phyloP scores from a whole-genome alignment of 768 basidiomycete species.

The Gymnopilus junonius region DNA sequence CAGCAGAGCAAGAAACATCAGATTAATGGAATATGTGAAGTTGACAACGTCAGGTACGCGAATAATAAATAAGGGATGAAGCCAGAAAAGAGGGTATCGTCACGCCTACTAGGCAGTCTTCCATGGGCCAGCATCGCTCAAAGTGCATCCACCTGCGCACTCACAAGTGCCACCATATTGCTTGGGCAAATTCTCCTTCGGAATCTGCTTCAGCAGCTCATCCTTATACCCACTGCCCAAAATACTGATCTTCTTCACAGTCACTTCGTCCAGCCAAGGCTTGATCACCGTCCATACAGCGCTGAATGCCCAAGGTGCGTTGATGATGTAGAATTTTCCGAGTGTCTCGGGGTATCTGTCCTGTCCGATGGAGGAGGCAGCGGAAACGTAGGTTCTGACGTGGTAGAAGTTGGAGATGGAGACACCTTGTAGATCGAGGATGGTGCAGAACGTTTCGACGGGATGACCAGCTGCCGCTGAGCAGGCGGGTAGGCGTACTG shows the following conservation, averaged over 20 bases:
- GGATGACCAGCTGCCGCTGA: slow-evolving; percentile 75
- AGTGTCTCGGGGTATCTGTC: slow-evolving; percentile 92
- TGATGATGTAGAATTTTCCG: slow-evolving; percentile 99
- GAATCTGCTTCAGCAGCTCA: slow-evolving; percentile 81
- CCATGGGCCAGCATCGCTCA: slow-evolving; percentile 95
- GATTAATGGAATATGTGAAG: background rate
- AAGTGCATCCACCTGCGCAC: slow-evolving; percentile 80
- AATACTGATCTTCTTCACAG: slow-evolving; percentile 93
- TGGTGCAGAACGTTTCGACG: slow-evolving; percentile 97
- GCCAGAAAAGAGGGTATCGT: background rate
- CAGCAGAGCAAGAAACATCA: too few relatives aligned
- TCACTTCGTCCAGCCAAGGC: slow-evolving; percentile 94
- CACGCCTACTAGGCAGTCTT: slow-evolving; percentile 35
- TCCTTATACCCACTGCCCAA: slow-evolving; percentile 75
- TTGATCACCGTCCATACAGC: slow-evolving; percentile 92
- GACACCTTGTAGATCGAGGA: slow-evolving; percentile 85
- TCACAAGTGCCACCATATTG: slow-evolving; percentile 85
- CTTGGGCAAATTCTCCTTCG: slow-evolving; percentile 78
- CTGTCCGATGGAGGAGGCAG: slow-evolving; percentile 81
- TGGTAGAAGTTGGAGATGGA: slow-evolving; percentile 79
- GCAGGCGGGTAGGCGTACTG: slow-evolving; percentile 81
- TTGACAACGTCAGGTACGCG: background rate
- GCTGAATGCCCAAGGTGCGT: slow-evolving; percentile 92
- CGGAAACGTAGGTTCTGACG: slow-evolving; percentile 90
- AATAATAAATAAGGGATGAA: background rate